Percentiles rank a stretch among this genome's conserved stretches.
Conservation (phyloP, 129 eudicot species). For the Saussurea involucrata region DNA sequence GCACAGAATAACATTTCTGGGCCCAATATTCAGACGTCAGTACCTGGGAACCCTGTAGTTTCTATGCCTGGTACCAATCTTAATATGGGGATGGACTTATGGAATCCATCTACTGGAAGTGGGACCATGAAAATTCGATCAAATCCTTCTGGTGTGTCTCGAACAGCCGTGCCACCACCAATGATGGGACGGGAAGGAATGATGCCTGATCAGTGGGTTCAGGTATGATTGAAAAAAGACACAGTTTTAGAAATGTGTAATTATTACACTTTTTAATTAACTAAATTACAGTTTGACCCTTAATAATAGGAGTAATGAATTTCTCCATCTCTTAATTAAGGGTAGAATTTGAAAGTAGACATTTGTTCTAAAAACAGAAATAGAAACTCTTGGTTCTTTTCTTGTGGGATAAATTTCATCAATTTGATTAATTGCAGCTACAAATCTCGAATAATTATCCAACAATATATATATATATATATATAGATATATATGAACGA, state of each 20-base stretch:
- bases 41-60: conserved; percentile 64
- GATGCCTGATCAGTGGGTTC: conserved; percentile 84
- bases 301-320: not conserved
- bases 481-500: not conserved
- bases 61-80: conserved; percentile 64
- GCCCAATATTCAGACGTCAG: conserved; percentile 46
- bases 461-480: not conserved
- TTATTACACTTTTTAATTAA: not conserved
- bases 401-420: not conserved
- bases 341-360: not conserved
- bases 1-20: conserved; percentile 49
- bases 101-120: conserved; percentile 73
- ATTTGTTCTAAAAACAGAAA: not conserved
- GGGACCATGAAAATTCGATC: conserved; percentile 59
- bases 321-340: not conserved
- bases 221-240: conserved; percentile 31
- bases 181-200: conserved; percentile 33
- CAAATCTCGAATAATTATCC: not conserved
- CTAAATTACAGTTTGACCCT: not conserved
- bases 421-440: not conserved
- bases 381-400: not conserved
- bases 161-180: conserved; percentile 34
- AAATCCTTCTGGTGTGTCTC: conserved; percentile 37
- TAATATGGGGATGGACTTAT: conserved; percentile 93
- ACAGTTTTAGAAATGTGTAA: not conserved